Evolutionary conservation across 208 protist species (phyloP).

Genomic region (Crithidia fasciculata): DNA sequence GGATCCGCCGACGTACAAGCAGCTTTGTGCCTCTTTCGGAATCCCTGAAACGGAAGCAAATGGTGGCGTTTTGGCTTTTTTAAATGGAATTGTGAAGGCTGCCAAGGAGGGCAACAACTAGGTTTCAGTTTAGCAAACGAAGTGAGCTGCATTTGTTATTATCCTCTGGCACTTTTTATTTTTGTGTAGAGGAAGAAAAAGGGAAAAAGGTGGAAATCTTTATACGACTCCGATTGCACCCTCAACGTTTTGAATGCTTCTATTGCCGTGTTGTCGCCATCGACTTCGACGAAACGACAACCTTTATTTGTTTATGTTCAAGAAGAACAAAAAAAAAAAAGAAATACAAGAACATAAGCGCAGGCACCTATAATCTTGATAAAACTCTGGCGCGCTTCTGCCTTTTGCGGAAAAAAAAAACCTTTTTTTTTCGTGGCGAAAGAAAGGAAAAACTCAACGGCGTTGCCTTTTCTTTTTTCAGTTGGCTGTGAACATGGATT

Average conservation of each 20-base stretch:
- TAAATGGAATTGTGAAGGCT: slow-evolving; percentile 52
- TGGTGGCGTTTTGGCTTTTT: slow-evolving; percentile 51
- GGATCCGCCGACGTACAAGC: slow-evolving; percentile 58
- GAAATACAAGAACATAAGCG: background rate
- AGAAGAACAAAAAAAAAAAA: slow-evolving; percentile 23
- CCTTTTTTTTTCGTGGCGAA: background rate
- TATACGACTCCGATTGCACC: background rate
- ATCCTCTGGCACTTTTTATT: no score
- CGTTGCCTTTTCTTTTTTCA: no score
- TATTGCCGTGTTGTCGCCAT: no score
- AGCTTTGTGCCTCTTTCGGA: slow-evolving; percentile 54
- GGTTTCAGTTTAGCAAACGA: slow-evolving; percentile 7
- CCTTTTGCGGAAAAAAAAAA: background rate
- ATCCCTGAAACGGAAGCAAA: slow-evolving; percentile 43
- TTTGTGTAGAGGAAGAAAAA: background rate
- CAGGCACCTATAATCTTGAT: no score
- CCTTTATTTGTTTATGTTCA: slow-evolving; percentile 5
- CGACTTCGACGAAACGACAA: no score
- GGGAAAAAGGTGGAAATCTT: no score
- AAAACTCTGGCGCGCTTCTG: no score
- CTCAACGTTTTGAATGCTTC: background rate
- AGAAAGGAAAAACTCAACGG: no score
- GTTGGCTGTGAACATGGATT: no score
- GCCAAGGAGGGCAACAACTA: slow-evolving; percentile 37
- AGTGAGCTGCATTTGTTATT: background rate